Evolutionary conservation across 2,329 filamentous ascomycete species (phyloP), one percentile per base, ranked within the genome.

Genomic region (Aspergillus brunneoviolaceus): DNA sequence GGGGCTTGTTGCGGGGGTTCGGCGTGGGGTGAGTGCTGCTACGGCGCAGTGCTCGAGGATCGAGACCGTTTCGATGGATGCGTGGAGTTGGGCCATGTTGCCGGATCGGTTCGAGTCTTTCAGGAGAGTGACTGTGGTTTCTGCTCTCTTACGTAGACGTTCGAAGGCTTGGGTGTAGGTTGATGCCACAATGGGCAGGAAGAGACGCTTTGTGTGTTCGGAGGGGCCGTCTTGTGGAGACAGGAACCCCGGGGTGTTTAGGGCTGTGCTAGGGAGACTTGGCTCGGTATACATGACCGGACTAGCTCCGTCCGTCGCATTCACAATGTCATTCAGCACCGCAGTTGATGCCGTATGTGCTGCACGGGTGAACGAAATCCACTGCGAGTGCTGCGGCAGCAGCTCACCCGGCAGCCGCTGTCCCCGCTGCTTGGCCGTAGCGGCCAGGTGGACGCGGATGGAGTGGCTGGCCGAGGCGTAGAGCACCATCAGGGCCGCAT

Each of bases 401-500:
- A 76, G 47, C n/a, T 73, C 67, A n/a, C 47, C 58, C 19, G 61
- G 63, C 14, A 72, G 57, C 16, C 49, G 51, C 6, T 51, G 60
- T 6, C 64, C 65, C 55, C 19, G 49, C 1, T 50, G 45, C 14
- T 63, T 64, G 14, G 70, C 68, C 4, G 62, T 63, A 19, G 67
- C 65, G 0, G 70, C 65, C 4, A 79, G 62, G 21, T 69, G 69
- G 2, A 79, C 74, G 1, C 77, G 72, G 9, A 75, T 64, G 12
- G 65, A 69, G 42, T 80, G 77, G 42, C 71, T 79, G 0, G 72
- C 75, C 0, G 73, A 76, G 0, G 71, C 75, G 19, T 79, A 79
- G 25, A 80, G 68, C 3, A 76, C 76, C 78, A 80, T 80, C 10
- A 80, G 61, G 0, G 77, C 73, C 0, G 77, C 76, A 54, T 79